Base-by-base conservation (phyloP, 441 rosid genomes). In the Viola pubescens region DNA sequence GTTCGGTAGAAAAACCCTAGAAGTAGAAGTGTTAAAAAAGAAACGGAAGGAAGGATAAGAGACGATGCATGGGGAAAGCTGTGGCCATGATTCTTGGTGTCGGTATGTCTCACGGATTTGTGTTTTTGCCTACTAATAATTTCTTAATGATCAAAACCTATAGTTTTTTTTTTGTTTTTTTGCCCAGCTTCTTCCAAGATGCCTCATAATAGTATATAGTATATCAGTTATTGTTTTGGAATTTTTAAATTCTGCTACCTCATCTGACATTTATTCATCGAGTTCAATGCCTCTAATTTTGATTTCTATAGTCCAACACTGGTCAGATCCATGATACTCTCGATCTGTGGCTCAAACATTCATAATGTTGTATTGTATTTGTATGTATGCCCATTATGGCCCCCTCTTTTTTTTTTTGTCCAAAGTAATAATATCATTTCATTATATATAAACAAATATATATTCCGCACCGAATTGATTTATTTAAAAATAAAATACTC, bases 31-130 rank as follows among this genome's bases (percentile, higher is more conserved):
- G 61, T 44, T 4, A 12, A 59, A 12, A 13, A 7, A 26, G 34
- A 55, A 55, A 40, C 13, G 58, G 11, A 48, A 48, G 48, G 43
- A 56, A 26, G 34, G 34, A 26, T 26, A 26, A n/a, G 57, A 3
- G 26, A 37, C 6, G 7, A n/a, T 34, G 57, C 65, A 43, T 45
- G 50, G 54, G 71, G 63, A 63, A 65, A 70, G 68, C 55, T 57
- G 74, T 62, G 66, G 67, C 44, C 60, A 60, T 48, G 78, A 77
- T 77, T 74, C 78, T 66, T 69, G 61, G 53, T 74, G 81, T 77
- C 81, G 74, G 70, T 61, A 66, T 26, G 34, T 26, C 39, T 77
- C 78, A 63, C 73, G 72, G 78, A 66, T 68, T 69, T 69, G 72
- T 69, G 72, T 69, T 70, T 65, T 65, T 63, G 54, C 65, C 71